These are phyloP conservation scores for Coemansia sp. DNA, from an alignment of 192 early-diverging fungal species.

Conservation along the genomic window DNA sequence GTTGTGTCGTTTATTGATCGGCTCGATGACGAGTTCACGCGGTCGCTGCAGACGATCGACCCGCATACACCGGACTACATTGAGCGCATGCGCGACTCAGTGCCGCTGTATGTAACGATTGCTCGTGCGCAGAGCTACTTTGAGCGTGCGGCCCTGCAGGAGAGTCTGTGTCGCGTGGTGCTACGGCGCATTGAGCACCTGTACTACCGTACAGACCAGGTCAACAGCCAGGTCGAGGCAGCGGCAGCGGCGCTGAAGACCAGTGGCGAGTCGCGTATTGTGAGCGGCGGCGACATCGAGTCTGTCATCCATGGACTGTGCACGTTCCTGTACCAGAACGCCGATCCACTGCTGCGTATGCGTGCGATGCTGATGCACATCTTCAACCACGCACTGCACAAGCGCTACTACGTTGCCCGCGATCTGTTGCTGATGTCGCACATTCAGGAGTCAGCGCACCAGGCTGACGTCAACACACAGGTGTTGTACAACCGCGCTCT, in stretches of 20 bases:
- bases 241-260: slow-evolving; percentile 57
- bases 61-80: slow-evolving; percentile 97
- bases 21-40: slow-evolving; percentile 95
- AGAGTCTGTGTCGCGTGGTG: slow-evolving; percentile 69
- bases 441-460: slow-evolving; percentile 88
- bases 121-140: slow-evolving; percentile 88
- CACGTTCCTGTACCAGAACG: slow-evolving; percentile 85
- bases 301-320: slow-evolving; percentile 80
- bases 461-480: slow-evolving; percentile 88
- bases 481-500: slow-evolving; percentile 95
- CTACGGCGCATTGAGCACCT: slow-evolving; percentile 92
- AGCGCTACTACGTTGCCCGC: slow-evolving; percentile 88
- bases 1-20: slow-evolving; percentile 87
- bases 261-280: slow-evolving; percentile 52
- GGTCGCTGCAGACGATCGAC: slow-evolving; percentile 93
- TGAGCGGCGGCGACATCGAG: slow-evolving; percentile 54
- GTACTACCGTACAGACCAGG: slow-evolving; percentile 95
- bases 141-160: slow-evolving; percentile 61
- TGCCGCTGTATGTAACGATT: slow-evolving; percentile 80
- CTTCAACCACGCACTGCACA: slow-evolving; percentile 96
- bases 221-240: slow-evolving; percentile 65
- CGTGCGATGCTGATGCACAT: slow-evolving; percentile 97
- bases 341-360: slow-evolving; percentile 78
- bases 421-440: slow-evolving; percentile 99
- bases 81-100: slow-evolving; percentile 89